phyloP scores from a whole-genome alignment of 148 eudicot genomes.

The Mesembryanthemum crystallinum region DNA sequence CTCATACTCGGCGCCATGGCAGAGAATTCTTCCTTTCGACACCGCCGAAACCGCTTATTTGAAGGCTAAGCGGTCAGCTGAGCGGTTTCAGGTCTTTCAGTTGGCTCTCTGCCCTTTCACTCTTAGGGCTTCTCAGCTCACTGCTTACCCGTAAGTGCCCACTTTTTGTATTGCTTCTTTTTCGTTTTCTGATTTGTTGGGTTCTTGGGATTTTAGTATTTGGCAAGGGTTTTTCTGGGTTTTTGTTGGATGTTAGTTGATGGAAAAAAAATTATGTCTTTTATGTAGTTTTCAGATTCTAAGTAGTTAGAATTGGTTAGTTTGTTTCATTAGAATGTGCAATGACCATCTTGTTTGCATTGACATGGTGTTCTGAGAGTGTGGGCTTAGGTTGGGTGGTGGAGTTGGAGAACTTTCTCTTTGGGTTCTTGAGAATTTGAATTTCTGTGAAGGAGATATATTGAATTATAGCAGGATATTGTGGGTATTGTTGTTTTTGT shows the following conservation, averaged over 20 bases:
- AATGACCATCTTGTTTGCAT: not conserved
- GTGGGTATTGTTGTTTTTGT: too few relatives aligned
- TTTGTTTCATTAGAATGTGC: not conserved
- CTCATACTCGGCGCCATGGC: slow-evolving; percentile 76
- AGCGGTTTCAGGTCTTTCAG: slow-evolving; percentile 73
- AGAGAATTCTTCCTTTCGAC: slow-evolving; percentile 54
- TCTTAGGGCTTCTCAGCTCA: slow-evolving; percentile 51
- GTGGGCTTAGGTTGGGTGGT: not conserved
- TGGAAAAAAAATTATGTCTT: not conserved
- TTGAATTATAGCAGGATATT: too few relatives aligned
- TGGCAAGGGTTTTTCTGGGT: not conserved
- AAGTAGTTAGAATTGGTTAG: too few relatives aligned
- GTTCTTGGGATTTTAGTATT: not conserved
- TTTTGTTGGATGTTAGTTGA: not conserved
- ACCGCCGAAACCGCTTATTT: slow-evolving; percentile 64
- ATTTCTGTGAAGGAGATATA: too few relatives aligned
- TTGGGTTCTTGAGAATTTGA: not conserved
- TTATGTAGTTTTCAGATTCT: not conserved
- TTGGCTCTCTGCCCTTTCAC: slow-evolving; percentile 86
- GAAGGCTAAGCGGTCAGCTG: slow-evolving; percentile 70
- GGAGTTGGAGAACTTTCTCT: not conserved
- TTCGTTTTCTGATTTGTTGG: not conserved
- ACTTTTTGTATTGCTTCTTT: not conserved
- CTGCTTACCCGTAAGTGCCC: slow-evolving; percentile 69
- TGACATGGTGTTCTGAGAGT: not conserved